Base-by-base conservation (phyloP, 2,329 filamentous ascomycete genomes). In the Beauveria brongniartii region DNA sequence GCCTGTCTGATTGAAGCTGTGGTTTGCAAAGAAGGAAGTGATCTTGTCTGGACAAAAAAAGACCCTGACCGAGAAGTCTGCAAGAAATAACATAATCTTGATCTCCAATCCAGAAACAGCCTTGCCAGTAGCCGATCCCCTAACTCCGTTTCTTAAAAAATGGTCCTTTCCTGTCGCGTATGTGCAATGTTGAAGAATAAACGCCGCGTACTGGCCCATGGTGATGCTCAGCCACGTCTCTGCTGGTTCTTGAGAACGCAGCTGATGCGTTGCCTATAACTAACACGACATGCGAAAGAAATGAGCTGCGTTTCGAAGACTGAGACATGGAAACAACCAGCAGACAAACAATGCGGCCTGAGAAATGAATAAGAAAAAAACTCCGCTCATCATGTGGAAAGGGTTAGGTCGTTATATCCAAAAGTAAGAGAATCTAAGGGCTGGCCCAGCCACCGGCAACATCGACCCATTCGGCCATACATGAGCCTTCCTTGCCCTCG, bases 401-500 rank as follows among this genome's bases (percentile, higher is more conserved):
- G 43, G 30, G 18, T 40, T 48, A 48, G 28, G 58, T 60, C 58
- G 58, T 60, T 22, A 54, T 60, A 60, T 60, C 58, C 58, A 60
- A 60, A 48, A 60, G 44, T 18, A 51, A 22, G n/a, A 53, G 22
- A 34, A 52, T 61, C 73, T 71, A 79, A 57, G 77, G 76, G 63
- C 77, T 78, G 62, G 90, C 86, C 91, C 92, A 99, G 63, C 94
- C 94, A 67, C 94, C 94, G 53, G 92, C 93, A 68, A 97, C 92
- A 63, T 97, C 91, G 16, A 99, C 94, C 94, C 94, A 99, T 76
- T 99, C 92, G 10, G 91, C 84, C 61, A 97, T 80, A 76, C 94
- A 99, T 67, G 91, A 96, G 64, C 94, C 94, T 72, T 96, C 90
- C 76, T 97, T 99, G 74, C 92, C 92, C 78, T 99, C 94, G 28